These are phyloP conservation scores for Purpureocillium lavendulum DNA, from an alignment of 2,329 filamentous ascomycete genomes.

Conservation along the genomic window DNA sequence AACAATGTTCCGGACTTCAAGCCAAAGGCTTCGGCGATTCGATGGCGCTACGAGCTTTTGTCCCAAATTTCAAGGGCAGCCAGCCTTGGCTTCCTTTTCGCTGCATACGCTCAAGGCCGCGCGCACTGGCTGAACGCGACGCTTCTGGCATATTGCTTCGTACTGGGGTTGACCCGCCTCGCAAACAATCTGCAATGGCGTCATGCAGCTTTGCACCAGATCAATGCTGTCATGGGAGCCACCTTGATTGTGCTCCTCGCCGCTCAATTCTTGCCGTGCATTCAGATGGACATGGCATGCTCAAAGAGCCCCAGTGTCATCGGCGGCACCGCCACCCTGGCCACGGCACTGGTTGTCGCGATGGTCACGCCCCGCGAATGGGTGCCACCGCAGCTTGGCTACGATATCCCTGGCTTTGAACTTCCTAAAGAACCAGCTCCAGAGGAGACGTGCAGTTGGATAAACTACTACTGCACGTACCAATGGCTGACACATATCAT, in stretches of 20 bases:
- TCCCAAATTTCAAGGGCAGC: slow-evolving; percentile 31
- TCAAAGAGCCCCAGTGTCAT: slow-evolving; percentile 19
- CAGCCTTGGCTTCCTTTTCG: slow-evolving; percentile 28
- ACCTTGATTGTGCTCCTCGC: slow-evolving; percentile 25
- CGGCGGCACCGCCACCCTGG: slow-evolving; percentile 26
- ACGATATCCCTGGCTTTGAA: slow-evolving; percentile 28
- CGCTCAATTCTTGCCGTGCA: slow-evolving; percentile 34
- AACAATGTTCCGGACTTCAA: slow-evolving; percentile 15
- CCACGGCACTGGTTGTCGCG: slow-evolving; percentile 29
- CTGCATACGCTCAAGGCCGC: slow-evolving; percentile 23
- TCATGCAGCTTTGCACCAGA: slow-evolving; percentile 36
- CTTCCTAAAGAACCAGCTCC: slow-evolving; percentile 32
- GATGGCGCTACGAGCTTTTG: slow-evolving; percentile 32
- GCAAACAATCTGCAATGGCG: slow-evolving; percentile 33
- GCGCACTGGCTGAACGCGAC: slow-evolving; percentile 27
- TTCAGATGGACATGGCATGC: slow-evolving; percentile 25
- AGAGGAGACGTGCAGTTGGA: slow-evolving; percentile 46
- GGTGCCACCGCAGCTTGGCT: slow-evolving; percentile 32
- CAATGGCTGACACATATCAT: slow-evolving; percentile 41
- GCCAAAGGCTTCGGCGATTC: slow-evolving; percentile 28
- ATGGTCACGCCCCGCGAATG: slow-evolving; percentile 40
- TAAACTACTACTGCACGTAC: slow-evolving; percentile 42
- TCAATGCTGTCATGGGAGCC: slow-evolving; percentile 35
- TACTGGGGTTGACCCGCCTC: slow-evolving; percentile 35
- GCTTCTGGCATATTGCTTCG: slow-evolving; percentile 30